Conservation (phyloP, 2,329 filamentous ascomycete genomes). For the Alternaria angustiovoidea region DNA sequence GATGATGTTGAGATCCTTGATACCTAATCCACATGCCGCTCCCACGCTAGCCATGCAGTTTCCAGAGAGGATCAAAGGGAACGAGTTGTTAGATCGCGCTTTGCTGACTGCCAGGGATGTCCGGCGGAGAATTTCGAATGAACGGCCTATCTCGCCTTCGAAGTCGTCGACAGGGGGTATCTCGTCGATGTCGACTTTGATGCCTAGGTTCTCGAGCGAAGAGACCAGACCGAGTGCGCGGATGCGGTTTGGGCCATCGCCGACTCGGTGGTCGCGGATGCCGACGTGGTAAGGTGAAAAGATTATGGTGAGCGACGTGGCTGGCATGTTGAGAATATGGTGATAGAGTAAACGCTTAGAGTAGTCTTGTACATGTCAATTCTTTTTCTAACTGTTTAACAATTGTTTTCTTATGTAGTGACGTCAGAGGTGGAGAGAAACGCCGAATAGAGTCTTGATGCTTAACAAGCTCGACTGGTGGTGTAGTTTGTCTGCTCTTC, state of each 20-base stretch:
- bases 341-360: not conserved
- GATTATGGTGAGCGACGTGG: not conserved
- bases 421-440: not conserved
- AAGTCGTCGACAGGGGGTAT: not conserved
- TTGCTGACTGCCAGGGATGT: not conserved
- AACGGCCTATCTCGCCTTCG: not conserved
- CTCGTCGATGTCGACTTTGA: not conserved
- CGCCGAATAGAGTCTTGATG: not conserved
- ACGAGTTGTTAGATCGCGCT: constrained; percentile 13
- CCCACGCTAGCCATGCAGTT: constrained; percentile 52
- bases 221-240: constrained; percentile 37
- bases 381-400: not conserved
- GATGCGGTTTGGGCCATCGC: constrained; percentile 50
- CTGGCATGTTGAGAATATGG: not conserved
- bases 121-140: not conserved
- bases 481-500: not conserved
- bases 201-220: constrained; percentile 32
- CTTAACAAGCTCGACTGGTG: not conserved
- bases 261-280: constrained; percentile 48
- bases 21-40: constrained; percentile 47
- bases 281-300: constrained; percentile 54
- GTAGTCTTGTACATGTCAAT: not conserved
- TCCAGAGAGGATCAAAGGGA: constrained; percentile 52
- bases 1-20: constrained; percentile 43
- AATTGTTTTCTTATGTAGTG: not conserved